Evolutionary conservation across 768 basidiomycete genomes (phyloP), one percentile per base, ranked within the genome.

Genomic region (Porpolomopsis calyptriformis): DNA sequence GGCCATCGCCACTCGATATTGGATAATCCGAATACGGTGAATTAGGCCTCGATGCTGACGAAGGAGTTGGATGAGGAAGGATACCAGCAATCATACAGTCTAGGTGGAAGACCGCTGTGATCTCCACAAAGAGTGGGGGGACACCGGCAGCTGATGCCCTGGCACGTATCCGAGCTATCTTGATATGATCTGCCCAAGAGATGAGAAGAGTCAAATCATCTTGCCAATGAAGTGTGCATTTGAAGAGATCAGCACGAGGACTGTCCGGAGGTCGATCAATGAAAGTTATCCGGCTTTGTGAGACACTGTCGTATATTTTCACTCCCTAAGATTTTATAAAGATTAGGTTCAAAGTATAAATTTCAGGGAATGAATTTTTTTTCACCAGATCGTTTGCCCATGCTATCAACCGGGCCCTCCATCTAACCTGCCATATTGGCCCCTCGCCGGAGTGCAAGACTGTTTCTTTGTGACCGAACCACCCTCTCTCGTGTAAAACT

Each of bases 21-120:
- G 56, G 34, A 44, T 44, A 4, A 48, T 42, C 8, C 19, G 27
- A 8, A 19, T 51, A 31, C 19, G 53, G 35, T 19, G 55, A 48
- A 50, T 40, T 55, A 45, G 34, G 47, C 50, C 55, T 49, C 9
- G 55, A 18, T 18, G 49, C 26, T 26, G 63, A 48, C 36, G 60
- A 52, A 3, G 71, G 61, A 37, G 72, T 68, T 1, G 77, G 77
- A 61, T 91, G 87, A 4, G 88, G 85, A 2, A 83, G 76, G 46
- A 99, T 80, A 18, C 93, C 93, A 1, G 92, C 77, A 33, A 98
- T 78, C 89, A 96, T 93, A 59, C 87, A 91, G 60, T 98, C 96
- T 38, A 98, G 69, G 57, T 91, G 83, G 63, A 97, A 90, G 33
- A 88, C 82, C 2, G 86, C 86, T 0, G 87, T 90, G 52, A 97